Conservation (phyloP, 2,329 filamentous ascomycete genomes). For the Calonectria hawksworthii region DNA sequence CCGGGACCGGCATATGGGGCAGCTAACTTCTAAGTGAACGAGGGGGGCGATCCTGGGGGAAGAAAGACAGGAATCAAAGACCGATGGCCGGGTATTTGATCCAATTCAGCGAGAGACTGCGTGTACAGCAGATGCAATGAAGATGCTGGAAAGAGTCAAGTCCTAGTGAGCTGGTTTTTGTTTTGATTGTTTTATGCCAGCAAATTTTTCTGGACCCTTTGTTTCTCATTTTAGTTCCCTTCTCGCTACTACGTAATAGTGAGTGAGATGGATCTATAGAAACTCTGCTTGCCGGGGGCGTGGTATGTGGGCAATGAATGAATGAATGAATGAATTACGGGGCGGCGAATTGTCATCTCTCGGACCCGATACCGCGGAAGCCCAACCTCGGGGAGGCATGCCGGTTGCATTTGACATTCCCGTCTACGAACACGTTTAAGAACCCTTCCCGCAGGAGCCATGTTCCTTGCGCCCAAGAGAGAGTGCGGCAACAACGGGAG, state of each 20-base stretch:
- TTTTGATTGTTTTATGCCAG: not conserved
- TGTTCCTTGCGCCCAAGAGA: not conserved
- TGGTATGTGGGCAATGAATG: not conserved
- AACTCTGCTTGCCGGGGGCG: not conserved
- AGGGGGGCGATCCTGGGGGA: slow-evolving; percentile 24
- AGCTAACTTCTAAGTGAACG: slow-evolving; percentile 28
- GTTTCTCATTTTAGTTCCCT: not conserved
- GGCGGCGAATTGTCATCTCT: not conserved
- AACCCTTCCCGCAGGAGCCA: not conserved
- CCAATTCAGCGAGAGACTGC: slow-evolving; percentile 18
- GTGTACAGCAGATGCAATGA: not conserved
- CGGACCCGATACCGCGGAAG: not conserved
- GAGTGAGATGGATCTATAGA: not conserved
- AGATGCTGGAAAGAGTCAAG: not conserved
- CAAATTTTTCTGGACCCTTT: not conserved
- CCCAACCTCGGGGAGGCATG: not conserved
- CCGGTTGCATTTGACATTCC: not conserved
- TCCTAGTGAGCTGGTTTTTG: not conserved
- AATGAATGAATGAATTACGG: not conserved
- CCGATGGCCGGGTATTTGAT: slow-evolving; percentile 12
- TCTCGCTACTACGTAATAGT: not conserved
- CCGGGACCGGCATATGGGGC: slow-evolving; percentile 31
- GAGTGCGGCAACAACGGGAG: not conserved
- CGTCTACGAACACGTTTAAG: not conserved
- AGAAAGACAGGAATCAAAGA: not conserved